Base-by-base conservation (phyloP, 768 basidiomycete species). In the Rossbeevera mucosa region DNA sequence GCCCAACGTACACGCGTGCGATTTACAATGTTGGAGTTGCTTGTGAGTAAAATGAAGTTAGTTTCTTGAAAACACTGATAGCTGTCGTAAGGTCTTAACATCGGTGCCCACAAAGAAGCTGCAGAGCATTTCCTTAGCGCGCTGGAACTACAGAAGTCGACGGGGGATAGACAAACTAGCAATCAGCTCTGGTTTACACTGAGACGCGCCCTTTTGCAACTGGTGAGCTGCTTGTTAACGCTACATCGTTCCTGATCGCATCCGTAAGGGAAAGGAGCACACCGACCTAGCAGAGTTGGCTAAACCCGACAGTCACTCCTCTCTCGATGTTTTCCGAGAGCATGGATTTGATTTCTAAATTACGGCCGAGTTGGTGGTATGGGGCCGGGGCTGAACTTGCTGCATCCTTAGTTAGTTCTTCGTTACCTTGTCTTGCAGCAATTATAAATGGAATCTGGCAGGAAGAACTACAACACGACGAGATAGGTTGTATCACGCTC, bases 1-100 rank as follows among this genome's bases (percentile, higher is more conserved):
- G 93, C 33, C 96, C 96, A 24, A 94, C 93, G 0, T 99, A 96
- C 67, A 98, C 96, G 1, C 85, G 96, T 11, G 96, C 94, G 9
- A 91, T 97, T 21, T 97, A 95, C 66, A 99, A 99, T 62, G 91
- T 99, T 30, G 96, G 94, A 41, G 96, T 99, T 24, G 94, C 94
- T 20, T 99, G 94, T 94, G 63, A 61, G 91, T 81, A 4, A n/a
- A 25, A 41, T 7, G 48, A 47, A 5, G 14, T 18, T 24, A 36
- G 36, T 44, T 48, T 53, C 22, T 43, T 24, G 44, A 52, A 9
- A 41, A 47, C 36, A 45, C 45, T 57, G n/a, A 53, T 38, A 7
- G 33, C 3, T 8, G 22, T 50, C 31, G 50, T 29, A 5, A 96
- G 93, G 95, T 64, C 71, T 99, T 55, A 99, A 99, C 66, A 95